A percentile compares a stretch with the other conserved stretches of the same genome.
Conservation (phyloP, 192 early-diverging fungal species). For the Podila epicladia region DNA sequence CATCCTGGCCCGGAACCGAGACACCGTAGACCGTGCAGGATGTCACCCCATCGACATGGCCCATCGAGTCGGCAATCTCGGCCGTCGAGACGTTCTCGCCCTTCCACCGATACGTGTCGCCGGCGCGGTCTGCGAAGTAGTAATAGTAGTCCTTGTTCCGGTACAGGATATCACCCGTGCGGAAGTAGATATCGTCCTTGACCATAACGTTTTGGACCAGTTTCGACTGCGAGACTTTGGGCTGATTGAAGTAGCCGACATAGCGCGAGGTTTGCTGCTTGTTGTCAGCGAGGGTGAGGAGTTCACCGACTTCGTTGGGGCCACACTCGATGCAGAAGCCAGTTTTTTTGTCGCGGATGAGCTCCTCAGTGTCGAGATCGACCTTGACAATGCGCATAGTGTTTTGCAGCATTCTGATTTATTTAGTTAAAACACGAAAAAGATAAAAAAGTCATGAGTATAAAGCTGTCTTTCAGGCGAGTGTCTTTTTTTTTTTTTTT, state of each 20-base stretch:
- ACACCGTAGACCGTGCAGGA: conserved; percentile 76
- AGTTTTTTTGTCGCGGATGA: conserved; percentile 56
- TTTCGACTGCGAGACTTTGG: conserved; percentile 59
- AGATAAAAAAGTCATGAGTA: no score
- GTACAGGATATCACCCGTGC: conserved; percentile 71
- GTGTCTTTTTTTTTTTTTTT: no score
- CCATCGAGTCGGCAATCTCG: conserved; percentile 69
- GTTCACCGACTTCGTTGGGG: conserved; percentile 65
- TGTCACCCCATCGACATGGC: conserved; percentile 56
- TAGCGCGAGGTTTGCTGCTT: conserved; percentile 41
- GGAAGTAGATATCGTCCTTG: conserved; percentile 67
- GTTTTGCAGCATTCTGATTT: neutral
- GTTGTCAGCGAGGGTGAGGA: conserved; percentile 37
- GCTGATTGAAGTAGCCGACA: conserved; percentile 62
- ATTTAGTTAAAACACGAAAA: neutral
- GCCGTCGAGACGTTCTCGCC: conserved; percentile 67
- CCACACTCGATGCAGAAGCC: conserved; percentile 61
- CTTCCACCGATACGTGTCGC: conserved; percentile 81
- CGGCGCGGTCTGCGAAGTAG: conserved; percentile 75
- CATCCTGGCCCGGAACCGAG: conserved; percentile 64
- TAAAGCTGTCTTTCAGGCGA: no score
- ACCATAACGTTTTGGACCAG: conserved; percentile 61
- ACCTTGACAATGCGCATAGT: conserved; percentile 56
- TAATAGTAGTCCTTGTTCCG: conserved; percentile 59
- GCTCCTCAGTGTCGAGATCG: conserved; percentile 65